Evolutionary conservation across 2,329 filamentous ascomycete genomes (phyloP).

Genomic region (Ophiognomonia clavigignenti-juglandacearum): DNA sequence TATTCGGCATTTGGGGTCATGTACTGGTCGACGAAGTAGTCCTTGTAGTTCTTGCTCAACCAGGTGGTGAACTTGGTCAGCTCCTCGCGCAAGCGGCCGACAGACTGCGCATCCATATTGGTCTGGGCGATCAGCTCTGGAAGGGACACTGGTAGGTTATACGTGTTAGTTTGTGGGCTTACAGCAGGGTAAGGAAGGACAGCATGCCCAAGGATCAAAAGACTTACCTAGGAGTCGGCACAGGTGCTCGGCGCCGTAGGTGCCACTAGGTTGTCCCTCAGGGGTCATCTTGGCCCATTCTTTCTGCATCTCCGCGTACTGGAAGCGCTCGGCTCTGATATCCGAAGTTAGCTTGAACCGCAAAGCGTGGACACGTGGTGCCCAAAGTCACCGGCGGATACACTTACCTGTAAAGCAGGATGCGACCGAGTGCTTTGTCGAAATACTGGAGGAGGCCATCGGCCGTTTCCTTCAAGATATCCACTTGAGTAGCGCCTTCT

Average conservation of each 20-base stretch:
- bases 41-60: slow-evolving; percentile 70
- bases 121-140: slow-evolving; percentile 95
- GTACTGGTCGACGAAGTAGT: slow-evolving; percentile 75
- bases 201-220: background rate
- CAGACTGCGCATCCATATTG: slow-evolving; percentile 93
- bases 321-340: slow-evolving; percentile 81
- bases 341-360: background rate
- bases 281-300: slow-evolving; percentile 64
- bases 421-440: slow-evolving; percentile 80
- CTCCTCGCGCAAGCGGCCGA: slow-evolving; percentile 83
- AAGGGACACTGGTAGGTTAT: slow-evolving; percentile 75
- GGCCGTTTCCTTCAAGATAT: slow-evolving; percentile 86
- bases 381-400: background rate
- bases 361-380: background rate
- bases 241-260: slow-evolving; percentile 91
- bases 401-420: slow-evolving; percentile 75
- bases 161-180: no score
- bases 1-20: slow-evolving; percentile 69
- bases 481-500: slow-evolving; percentile 64
- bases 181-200: no score
- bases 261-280: slow-evolving; percentile 59
- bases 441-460: slow-evolving; percentile 90
- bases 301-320: slow-evolving; percentile 75
- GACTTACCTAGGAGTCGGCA: slow-evolving; percentile 78
- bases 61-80: slow-evolving; percentile 80